Conservation (phyloP, 116 monocot genomes). For the Papilionanthe hybrid region DNA sequence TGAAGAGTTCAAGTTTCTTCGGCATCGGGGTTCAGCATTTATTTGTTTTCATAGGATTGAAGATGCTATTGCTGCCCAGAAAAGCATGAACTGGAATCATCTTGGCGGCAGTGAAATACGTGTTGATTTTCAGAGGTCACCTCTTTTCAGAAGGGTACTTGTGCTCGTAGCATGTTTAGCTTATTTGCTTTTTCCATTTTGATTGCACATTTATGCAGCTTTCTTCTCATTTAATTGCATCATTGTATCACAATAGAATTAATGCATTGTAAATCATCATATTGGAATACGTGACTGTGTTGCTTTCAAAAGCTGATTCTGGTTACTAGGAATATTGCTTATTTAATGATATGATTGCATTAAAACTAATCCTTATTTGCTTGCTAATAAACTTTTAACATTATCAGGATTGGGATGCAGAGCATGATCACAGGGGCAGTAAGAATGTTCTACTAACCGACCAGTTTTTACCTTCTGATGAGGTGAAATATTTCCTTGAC, state of each 20-base stretch:
- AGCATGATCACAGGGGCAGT: slow-evolving; percentile 31
- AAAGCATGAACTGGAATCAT: slow-evolving; percentile 65
- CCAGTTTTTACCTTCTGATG: slow-evolving; percentile 26
- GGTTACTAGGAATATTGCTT: background rate
- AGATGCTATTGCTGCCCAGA: slow-evolving; percentile 82
- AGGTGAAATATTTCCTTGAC: slow-evolving; percentile 19
- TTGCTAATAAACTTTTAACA: background rate
- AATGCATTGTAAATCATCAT: background rate
- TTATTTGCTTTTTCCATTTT: background rate
- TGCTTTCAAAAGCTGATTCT: background rate
- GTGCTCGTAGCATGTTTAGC: slow-evolving; percentile 3
- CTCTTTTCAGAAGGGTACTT: slow-evolving; percentile 48
- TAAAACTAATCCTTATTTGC: background rate
- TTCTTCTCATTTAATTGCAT: background rate
- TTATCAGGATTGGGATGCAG: slow-evolving; percentile 52
- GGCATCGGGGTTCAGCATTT: slow-evolving; percentile 68
- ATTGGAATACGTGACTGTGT: background rate
- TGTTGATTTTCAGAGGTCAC: slow-evolving; percentile 78
- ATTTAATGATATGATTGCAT: background rate
- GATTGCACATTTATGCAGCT: background rate
- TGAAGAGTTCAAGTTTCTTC: slow-evolving; percentile 51
- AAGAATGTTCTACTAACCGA: slow-evolving; percentile 12
- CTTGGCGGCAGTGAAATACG: slow-evolving; percentile 68
- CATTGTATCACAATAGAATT: background rate
- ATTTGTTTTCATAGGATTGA: slow-evolving; percentile 60